These are phyloP conservation scores for Arctium minus DNA, from an alignment of 129 eudicot species.

Conservation along the genomic window DNA sequence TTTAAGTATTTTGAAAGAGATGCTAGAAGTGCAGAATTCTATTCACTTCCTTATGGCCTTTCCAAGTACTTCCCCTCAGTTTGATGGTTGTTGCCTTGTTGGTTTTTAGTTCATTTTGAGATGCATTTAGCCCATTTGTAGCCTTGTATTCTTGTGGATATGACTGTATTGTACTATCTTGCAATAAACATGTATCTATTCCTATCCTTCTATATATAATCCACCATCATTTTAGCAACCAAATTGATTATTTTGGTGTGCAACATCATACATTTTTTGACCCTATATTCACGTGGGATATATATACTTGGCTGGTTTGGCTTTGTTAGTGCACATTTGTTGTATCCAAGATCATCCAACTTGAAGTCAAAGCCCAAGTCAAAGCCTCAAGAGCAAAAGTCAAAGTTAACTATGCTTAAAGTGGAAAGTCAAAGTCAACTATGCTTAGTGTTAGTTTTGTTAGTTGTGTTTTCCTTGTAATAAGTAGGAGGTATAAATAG, in stretches of 20 bases:
- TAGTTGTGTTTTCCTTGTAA: no score
- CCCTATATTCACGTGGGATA: no score
- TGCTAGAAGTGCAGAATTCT: conserved; percentile 80
- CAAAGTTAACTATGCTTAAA: no score
- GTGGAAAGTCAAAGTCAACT: no score
- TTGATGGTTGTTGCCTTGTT: conserved; percentile 7
- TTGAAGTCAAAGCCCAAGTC: no score
- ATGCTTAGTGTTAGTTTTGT: no score
- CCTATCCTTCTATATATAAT: background rate
- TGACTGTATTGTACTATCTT: background rate
- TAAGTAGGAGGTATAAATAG: no score
- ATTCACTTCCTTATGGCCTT: conserved; percentile 71
- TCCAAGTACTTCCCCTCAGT: conserved; percentile 77
- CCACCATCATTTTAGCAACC: background rate
- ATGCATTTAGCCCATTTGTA: conserved; percentile 1
- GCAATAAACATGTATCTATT: background rate
- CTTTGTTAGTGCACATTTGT: no score
- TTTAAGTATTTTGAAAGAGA: conserved; percentile 60
- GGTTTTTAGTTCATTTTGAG: background rate
- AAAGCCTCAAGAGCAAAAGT: no score
- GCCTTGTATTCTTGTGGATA: conserved; percentile 17
- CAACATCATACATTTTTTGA: no score
- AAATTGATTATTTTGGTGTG: background rate
- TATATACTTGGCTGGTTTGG: no score
- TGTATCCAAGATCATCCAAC: no score